Conservation (phyloP, 176 grass and related monocot genomes). For the Zizania latifolia region DNA sequence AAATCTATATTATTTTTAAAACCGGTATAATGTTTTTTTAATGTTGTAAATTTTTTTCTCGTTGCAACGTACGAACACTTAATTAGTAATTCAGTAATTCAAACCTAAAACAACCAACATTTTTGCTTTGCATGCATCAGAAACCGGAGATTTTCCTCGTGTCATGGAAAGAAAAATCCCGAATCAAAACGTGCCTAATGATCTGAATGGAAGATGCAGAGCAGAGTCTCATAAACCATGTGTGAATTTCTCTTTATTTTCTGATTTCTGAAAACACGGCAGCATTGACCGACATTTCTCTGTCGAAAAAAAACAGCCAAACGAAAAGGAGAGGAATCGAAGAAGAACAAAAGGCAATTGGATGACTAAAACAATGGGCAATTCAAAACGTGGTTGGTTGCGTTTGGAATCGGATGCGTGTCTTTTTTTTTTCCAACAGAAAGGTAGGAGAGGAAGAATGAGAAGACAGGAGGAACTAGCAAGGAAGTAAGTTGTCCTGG, state of each 20-base stretch:
- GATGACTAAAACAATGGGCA: neutral
- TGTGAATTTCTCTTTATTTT: no score
- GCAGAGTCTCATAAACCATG: no score
- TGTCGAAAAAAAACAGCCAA: neutral
- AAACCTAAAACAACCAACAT: no score
- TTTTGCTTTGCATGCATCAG: no score
- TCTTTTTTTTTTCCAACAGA: neutral
- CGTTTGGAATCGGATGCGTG: conserved; percentile 12
- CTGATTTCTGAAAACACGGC: no score
- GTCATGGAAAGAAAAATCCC: no score
- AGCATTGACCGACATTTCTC: neutral
- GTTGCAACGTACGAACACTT: no score
- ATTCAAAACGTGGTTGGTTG: neutral
- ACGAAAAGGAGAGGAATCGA: neutral
- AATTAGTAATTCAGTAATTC: no score
- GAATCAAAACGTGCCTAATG: neutral
- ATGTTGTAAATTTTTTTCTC: no score
- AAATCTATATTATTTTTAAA: no score
- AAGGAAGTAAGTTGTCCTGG: neutral
- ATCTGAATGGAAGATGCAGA: neutral
- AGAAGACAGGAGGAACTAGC: neutral
- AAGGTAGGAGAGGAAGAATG: neutral
- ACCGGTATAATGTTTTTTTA: no score
- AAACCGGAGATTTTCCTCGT: no score
- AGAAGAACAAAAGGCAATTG: neutral